Evolutionary conservation across 768 basidiomycete species (phyloP).

Genomic region (Termitomyces sp.): DNA sequence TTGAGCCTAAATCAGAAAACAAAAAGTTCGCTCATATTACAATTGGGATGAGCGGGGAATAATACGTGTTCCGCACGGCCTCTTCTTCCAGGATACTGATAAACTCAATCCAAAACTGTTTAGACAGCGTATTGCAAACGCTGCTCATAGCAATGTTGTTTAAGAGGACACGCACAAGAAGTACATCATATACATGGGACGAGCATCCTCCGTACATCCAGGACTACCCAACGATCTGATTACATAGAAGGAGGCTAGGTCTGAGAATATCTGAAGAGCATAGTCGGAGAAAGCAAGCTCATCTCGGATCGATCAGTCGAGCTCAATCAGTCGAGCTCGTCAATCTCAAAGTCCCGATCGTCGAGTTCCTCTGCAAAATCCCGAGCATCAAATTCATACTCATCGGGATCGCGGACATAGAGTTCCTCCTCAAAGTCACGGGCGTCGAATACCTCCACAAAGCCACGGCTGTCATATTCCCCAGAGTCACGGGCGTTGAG

Average conservation of each 20-base stretch:
- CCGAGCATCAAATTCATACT: background rate
- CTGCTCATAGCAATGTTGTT: too few relatives aligned
- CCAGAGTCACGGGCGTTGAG: background rate
- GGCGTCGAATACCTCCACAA: background rate
- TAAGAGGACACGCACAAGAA: too few relatives aligned
- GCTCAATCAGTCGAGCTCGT: background rate
- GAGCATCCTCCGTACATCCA: too few relatives aligned
- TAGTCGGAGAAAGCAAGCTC: background rate
- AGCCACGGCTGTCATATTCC: background rate
- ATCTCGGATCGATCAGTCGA: background rate
- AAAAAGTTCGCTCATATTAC: too few relatives aligned
- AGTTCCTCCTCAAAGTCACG: background rate
- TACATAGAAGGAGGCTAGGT: background rate
- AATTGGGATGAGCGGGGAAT: too few relatives aligned
- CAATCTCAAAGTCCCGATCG: background rate
- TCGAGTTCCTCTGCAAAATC: background rate
- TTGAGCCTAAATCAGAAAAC: too few relatives aligned
- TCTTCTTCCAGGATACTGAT: too few relatives aligned
- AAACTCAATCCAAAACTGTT: too few relatives aligned
- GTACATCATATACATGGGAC: too few relatives aligned
- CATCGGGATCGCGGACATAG: background rate
- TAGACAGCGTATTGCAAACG: too few relatives aligned
- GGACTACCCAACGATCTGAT: too few relatives aligned
- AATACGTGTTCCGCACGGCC: too few relatives aligned
- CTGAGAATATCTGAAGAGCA: background rate